These are phyloP conservation scores for Creolimax fragrantissima DNA, from an alignment of 78 protist genomes.

Conservation along the genomic window DNA sequence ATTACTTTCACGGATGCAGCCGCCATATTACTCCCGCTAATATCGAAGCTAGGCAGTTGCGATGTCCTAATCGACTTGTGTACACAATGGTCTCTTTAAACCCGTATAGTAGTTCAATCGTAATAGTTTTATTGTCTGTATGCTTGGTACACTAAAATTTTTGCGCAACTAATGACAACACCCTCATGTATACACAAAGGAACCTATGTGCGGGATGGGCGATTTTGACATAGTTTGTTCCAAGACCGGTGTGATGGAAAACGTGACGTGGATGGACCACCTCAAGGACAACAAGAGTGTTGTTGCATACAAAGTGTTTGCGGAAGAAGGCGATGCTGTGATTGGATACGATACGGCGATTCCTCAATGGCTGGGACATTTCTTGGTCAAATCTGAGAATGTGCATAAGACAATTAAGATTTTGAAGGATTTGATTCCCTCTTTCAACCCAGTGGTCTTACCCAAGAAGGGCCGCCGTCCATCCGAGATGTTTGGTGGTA, in stretches of 20 bases:
- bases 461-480: neutral
- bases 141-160: too few species aligned
- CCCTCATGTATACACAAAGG: too few species aligned
- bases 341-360: neutral
- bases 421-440: neutral
- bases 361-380: conserved; percentile 9
- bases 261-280: neutral
- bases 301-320: neutral
- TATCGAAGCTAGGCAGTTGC: too few species aligned
- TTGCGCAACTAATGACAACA: too few species aligned
- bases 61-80: too few species aligned
- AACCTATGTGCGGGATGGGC: conserved; percentile 15
- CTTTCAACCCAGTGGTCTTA: neutral
- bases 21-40: too few species aligned
- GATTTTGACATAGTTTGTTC: neutral
- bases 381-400: neutral
- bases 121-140: too few species aligned
- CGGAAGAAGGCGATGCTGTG: neutral
- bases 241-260: neutral
- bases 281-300: neutral
- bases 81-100: too few species aligned
- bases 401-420: neutral
- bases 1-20: too few species aligned
- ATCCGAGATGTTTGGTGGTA: neutral
- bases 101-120: too few species aligned